Base-by-base conservation (phyloP, 768 basidiomycete genomes). In the Tephrocybe sp. region DNA sequence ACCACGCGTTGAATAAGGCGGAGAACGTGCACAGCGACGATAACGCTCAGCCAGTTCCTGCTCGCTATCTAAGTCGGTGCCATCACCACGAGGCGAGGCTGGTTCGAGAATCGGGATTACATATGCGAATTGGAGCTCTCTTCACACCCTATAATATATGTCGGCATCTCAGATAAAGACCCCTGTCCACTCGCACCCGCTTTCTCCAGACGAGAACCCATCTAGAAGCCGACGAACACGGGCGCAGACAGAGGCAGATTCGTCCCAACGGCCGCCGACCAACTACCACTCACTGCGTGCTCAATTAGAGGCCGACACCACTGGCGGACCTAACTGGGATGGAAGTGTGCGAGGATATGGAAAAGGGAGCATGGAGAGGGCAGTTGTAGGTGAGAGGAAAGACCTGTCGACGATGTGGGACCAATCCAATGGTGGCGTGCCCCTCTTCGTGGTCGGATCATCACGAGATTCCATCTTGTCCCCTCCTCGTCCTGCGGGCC, bases 151-250 rank as follows among this genome's bases (percentile, higher is more conserved):
- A 16, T 47, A 39, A 51, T 47, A 52, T 22, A 74, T 74, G 71
- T 37, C 73, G 41, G 71, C 75, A 44, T 64, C 63, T 22, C 73
- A 76, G 26, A 52, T 58, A 35, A 75, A 75, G 63, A 85, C 79
- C 5, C 81, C 83, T 19, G 84, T 86, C 18, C 72, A 90, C 52
- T 80, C 80, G 0, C 89, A 92, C 60, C 89, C 89, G 30, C 78
- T 92, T 19, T 81, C 79, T 3, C 74, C 74, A 7, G 86, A 87
- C 26, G 79, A 83, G 26, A 56, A 57, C 21, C 64, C 74, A 15
- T 62, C 75, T 8, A 67, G 72, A 59, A 73, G 76, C 21, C 78
- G 85, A 44, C 72, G 79, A 37, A 70, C 63, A 52, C 80, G 82
- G 43, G 64, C 69, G 61, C 36, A 44, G 49, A 51, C 41, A n/a